Evolutionary conservation across 495 filamentous ascomycete species (phyloP).

Genomic region (Aspergillus sclerotioniger): DNA sequence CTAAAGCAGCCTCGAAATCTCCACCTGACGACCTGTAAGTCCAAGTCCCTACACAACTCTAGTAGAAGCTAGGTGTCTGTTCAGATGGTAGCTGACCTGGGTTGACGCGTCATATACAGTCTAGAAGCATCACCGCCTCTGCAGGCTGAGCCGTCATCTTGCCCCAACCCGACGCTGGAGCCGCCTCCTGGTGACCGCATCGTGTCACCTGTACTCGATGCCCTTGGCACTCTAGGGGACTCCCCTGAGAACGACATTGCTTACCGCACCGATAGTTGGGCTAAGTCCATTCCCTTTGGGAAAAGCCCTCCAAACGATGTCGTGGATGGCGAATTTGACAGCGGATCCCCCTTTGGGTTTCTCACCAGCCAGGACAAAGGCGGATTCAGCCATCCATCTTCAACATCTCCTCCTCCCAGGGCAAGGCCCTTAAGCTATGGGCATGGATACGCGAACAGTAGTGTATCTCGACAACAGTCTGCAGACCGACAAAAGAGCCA

Average conservation of each 20-base stretch:
- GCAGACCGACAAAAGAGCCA: slow-evolving; percentile 42
- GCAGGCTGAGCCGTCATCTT: slow-evolving; percentile 36
- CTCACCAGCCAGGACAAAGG: slow-evolving; percentile 39
- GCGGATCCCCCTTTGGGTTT: slow-evolving; percentile 44
- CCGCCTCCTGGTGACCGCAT: slow-evolving; percentile 31
- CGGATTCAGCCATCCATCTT: slow-evolving; percentile 50
- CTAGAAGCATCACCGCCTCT: slow-evolving; percentile 32
- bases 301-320: slow-evolving; percentile 49
- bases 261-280: slow-evolving; percentile 48
- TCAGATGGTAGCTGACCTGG: background rate
- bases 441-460: slow-evolving; percentile 38
- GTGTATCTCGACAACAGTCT: slow-evolving; percentile 40
- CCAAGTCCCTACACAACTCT: background rate
- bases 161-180: slow-evolving; percentile 29
- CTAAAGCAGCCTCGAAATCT: slow-evolving; percentile 34
- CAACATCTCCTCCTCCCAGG: slow-evolving; percentile 46
- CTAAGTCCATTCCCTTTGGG: slow-evolving; percentile 47
- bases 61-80: background rate
- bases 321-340: slow-evolving; percentile 41
- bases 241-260: slow-evolving; percentile 35
- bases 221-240: slow-evolving; percentile 34
- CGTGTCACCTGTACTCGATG: slow-evolving; percentile 44
- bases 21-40: slow-evolving; percentile 46
- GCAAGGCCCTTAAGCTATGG: slow-evolving; percentile 46
- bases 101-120: slow-evolving; percentile 17